Evolutionary conservation across 345 rosid species (phyloP), one percentile per base, ranked within the genome.

Genomic region (Punica granatum): DNA sequence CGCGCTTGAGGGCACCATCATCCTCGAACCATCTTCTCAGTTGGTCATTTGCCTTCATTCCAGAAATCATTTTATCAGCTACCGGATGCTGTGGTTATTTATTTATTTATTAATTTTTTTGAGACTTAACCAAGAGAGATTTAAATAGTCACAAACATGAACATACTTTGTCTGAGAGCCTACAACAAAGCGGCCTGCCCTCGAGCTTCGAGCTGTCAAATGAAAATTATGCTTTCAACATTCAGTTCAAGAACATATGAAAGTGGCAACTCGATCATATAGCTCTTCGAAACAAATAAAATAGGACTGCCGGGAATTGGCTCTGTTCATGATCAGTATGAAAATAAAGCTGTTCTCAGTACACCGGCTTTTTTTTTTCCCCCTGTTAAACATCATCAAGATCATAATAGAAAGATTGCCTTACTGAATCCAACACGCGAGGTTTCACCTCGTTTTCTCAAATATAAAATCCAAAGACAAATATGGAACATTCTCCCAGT

Each of bases 101-200:
- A 11, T 4, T 4, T 4, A 37, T 37, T 37, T 11, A n/a, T n/a
- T 23, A 16, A 3, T 42, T 63, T 25, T 42, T 26, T 42, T n/a
- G n/a, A n/a, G n/a, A 42, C 49, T 28, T 7, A n/a, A 68, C 60
- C 44, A n/a, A 5, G 28, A 28, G 61, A 56, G 18, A 56, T 0
- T 56, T 8, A 56, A 2, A 56, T 51, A 23, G 30, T 23, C 16
- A n/a, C n/a, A 30, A 33, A 14, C 61, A 26, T 11, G 9, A 10
- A 42, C 67, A 65, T 80, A 90, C 97, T 76, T 85, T 89, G 77
- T 93, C 97, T 19, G 96, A 80, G 33, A 94, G 92, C 70, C 97
- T 84, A 83, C 97, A 94, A 80, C 80, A 68, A 23, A 69, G 81
- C 35, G 89, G 28, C 79, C 99, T 85, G 42, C 92, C 97, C 84